Base-by-base conservation (phyloP, 2,329 filamentous ascomycete genomes). In the Venturia effusa region DNA sequence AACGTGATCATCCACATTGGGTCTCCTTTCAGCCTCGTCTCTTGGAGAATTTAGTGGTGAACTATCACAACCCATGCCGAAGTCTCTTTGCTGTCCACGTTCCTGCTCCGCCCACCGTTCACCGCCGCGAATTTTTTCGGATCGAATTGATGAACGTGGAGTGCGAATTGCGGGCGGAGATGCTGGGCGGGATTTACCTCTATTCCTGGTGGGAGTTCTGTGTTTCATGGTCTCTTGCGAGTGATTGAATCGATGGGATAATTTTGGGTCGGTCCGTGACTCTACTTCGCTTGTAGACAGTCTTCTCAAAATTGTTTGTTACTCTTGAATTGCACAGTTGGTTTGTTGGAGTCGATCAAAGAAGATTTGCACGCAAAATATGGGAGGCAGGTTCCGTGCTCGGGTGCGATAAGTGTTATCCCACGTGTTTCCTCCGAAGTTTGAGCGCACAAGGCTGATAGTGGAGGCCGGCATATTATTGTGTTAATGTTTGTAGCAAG, bases 401-500 rank as follows among this genome's bases (percentile, higher is more conserved):
- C 30, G 30, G 45, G 27, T 34, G 51, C 51, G 51, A 57, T 57
- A 57, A 57, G 51, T 57, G 51, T 57, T 57, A 57, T 57, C 51
- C 51, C 51, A 57, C 51, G 51, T 57, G 51, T 57, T 57, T 34
- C 51, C 51, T 34, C 51, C 51, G 51, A 57, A 57, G 51, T 57
- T 57, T 57, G 51, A 34, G 51, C 51, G 51, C 19, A 57, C 27
- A 57, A 34, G 51, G 51, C 51, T 57, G 51, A 27, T 34, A 57
- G 51, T 34, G 27, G 11, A 57, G 3, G 15, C 27, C 51, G 51
- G 51, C 27, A 10, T 34, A 22, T 34, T 57, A 57, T 8, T 34
- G 19, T 34, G 51, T 57, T 57, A 19, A 19, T 34, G 19, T 57
- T 57, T 57, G 51, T 57, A 7, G n/a, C 13, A 34, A 15, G 17